phyloP scores from a whole-genome alignment of 495 filamentous ascomycete species.

The Tricharina praecox region DNA sequence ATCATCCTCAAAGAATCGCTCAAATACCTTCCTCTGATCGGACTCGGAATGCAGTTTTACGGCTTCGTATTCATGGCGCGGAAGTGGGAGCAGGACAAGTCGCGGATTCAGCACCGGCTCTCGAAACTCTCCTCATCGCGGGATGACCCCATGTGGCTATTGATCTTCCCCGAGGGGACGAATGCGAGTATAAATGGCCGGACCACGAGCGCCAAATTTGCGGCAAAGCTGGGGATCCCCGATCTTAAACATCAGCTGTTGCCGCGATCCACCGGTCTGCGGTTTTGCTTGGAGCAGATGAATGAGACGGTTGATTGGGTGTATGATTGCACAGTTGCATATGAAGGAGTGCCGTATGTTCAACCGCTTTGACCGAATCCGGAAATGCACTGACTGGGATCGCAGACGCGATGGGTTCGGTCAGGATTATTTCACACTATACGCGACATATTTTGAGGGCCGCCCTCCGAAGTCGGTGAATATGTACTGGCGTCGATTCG shows the following conservation, averaged over 20 bases:
- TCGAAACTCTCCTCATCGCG: conserved; percentile 47
- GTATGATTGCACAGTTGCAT: conserved; percentile 74
- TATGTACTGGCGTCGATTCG: conserved; percentile 67
- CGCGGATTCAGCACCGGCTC: conserved; percentile 48
- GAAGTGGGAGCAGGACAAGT: conserved; percentile 64
- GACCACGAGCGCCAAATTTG: conserved; percentile 46
- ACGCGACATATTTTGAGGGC: conserved; percentile 56
- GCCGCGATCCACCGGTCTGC: conserved; percentile 58
- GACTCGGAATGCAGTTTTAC: conserved; percentile 60
- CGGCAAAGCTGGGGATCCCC: conserved; percentile 46
- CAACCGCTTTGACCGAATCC: too few species aligned
- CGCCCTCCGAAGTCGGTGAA: conserved; percentile 68
- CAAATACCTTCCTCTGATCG: conserved; percentile 57
- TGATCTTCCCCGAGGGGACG: conserved; percentile 73
- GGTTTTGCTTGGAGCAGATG: conserved; percentile 58
- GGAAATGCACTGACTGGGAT: conserved; percentile 11
- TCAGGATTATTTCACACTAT: conserved; percentile 58
- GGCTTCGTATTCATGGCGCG: conserved; percentile 73
- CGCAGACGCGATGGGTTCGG: conserved; percentile 50
- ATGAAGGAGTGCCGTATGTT: conserved; percentile 65
- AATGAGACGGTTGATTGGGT: conserved; percentile 56
- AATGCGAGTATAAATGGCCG: conserved; percentile 53
- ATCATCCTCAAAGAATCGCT: conserved; percentile 75
- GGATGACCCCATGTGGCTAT: conserved; percentile 66
- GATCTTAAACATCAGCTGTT: conserved; percentile 53